Conservation (phyloP, 331 rosid species). For the Cydonia oblonga region DNA sequence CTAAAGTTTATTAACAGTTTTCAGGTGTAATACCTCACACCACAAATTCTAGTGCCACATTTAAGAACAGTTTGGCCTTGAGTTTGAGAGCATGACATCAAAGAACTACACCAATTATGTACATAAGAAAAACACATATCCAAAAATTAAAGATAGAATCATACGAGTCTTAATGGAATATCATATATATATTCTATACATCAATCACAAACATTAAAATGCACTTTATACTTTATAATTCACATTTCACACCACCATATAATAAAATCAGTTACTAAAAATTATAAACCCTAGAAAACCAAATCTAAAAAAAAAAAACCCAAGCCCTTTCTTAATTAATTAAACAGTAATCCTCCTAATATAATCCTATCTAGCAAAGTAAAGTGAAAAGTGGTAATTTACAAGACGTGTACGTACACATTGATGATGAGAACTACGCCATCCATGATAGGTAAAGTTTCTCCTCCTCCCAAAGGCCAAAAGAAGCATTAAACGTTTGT, state of each 20-base stretch:
- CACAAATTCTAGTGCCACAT: background rate
- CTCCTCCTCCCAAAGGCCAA: background rate
- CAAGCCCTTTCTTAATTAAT: background rate
- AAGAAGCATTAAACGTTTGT: background rate
- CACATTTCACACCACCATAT: background rate
- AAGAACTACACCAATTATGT: background rate
- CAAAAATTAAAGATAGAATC: background rate
- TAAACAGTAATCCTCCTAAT: background rate
- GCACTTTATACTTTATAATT: background rate
- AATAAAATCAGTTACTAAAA: background rate
- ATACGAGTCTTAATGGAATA: background rate
- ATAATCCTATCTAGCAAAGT: background rate
- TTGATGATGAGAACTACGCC: background rate
- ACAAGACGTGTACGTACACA: background rate
- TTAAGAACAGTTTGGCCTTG: background rate
- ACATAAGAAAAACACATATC: background rate
- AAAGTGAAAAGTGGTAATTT: background rate
- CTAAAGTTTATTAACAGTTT: background rate
- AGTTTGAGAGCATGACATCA: background rate
- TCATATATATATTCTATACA: background rate
- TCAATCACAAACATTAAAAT: background rate
- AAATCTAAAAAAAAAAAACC: background rate
- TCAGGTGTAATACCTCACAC: background rate
- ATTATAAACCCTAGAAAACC: background rate
- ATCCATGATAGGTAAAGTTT: background rate